Conservation (phyloP, 2,329 filamentous ascomycete species). For the Nemania sp. region DNA sequence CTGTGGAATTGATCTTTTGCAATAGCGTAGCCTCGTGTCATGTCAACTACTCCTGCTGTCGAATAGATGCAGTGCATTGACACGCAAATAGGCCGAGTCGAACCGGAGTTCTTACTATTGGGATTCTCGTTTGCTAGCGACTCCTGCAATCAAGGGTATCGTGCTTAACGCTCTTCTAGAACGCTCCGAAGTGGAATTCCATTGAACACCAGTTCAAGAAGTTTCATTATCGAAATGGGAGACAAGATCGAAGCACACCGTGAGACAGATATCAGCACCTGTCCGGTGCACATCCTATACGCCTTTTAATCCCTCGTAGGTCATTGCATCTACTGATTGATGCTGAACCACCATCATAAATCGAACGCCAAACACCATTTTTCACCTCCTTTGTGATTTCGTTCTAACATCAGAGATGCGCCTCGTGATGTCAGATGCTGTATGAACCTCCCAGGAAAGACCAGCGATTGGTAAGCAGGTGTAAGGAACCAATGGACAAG, state of each 20-base stretch:
- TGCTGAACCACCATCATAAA: conserved; percentile 5
- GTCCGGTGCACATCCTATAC: conserved; percentile 1
- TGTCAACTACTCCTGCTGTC: conserved; percentile 38
- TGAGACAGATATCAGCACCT: conserved; percentile 9
- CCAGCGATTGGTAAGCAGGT: conserved; percentile 31
- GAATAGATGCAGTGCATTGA: conserved; percentile 40
- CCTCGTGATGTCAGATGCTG: conserved; percentile 38
- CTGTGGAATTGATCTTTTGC: too few relatives aligned
- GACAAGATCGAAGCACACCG: conserved; percentile 3
- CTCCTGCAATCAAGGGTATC: conserved; percentile 22
- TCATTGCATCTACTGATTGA: conserved; percentile 3
- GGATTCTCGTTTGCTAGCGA: neutral
- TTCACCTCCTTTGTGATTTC: conserved; percentile 32
- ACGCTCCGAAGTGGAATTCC: conserved; percentile 5
- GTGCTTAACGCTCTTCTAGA: conserved; percentile 22
- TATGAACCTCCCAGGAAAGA: conserved; percentile 34
- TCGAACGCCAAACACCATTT: conserved; percentile 36
- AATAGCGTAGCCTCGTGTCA: too few relatives aligned
- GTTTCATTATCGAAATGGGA: conserved; percentile 2
- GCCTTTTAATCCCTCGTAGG: conserved; percentile 4
- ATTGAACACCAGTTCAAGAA: conserved; percentile 14
- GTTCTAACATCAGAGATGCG: conserved; percentile 34
- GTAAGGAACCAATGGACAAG: conserved; percentile 34
- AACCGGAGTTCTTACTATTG: conserved; percentile 10
- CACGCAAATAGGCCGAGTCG: conserved; percentile 22